Evolutionary conservation across 2,329 filamentous ascomycete genomes (phyloP).

Genomic region (Aspergillus sp.): DNA sequence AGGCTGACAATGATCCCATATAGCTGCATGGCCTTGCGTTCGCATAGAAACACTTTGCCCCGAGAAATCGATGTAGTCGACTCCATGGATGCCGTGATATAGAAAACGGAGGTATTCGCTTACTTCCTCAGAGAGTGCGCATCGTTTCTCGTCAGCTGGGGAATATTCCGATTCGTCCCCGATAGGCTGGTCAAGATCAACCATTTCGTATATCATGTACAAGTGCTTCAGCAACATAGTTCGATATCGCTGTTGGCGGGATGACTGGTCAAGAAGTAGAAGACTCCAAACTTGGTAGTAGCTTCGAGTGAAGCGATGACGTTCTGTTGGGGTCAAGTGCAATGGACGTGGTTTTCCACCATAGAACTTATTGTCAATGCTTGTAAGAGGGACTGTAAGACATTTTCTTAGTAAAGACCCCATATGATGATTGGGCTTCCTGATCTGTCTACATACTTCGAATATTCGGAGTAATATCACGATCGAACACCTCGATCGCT

Average conservation of each 20-base stretch:
- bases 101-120: background rate
- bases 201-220: background rate
- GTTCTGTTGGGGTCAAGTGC: background rate
- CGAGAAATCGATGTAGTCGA: background rate
- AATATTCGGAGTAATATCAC: background rate
- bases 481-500: background rate
- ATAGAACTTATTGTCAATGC: background rate
- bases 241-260: background rate
- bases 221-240: background rate
- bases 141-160: background rate
- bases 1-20: background rate
- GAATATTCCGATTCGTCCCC: background rate
- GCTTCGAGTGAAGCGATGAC: background rate
- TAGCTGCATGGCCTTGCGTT: background rate
- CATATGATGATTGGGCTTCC: fast-evolving
- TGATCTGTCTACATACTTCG: background rate
- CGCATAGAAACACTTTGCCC: background rate
- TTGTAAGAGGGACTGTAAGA: background rate
- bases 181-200: background rate
- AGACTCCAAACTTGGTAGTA: background rate
- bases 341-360: background rate
- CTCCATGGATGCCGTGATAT: background rate
- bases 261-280: background rate
- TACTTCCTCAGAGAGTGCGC: background rate
- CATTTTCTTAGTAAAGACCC: background rate